A percentile compares a stretch with the other conserved stretches of the same genome.
These are phyloP conservation scores for Bremia lactucae DNA, from an alignment of 352 stramenopile species.

Conservation along the genomic window DNA sequence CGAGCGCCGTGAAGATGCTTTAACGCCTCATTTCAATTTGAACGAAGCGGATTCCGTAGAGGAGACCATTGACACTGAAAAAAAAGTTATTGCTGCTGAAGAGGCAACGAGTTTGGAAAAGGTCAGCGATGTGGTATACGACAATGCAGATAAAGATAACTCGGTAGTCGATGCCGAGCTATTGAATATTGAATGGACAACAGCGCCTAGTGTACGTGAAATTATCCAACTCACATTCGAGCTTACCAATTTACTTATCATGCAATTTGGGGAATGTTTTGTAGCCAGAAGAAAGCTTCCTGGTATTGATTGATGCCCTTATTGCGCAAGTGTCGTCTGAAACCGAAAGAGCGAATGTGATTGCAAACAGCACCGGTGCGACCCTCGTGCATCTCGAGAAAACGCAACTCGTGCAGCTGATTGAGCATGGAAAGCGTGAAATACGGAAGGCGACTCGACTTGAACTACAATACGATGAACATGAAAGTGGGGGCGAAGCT, in stretches of 20 bases:
- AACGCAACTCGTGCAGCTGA: slow-evolving; percentile 47
- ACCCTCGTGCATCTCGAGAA: slow-evolving; percentile 70
- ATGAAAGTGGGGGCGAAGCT: too few relatives aligned
- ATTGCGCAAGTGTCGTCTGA: slow-evolving; percentile 55
- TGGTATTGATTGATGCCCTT: slow-evolving; percentile 40
- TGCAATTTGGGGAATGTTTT: too few relatives aligned
- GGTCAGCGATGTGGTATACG: too few relatives aligned
- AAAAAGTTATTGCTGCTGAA: too few relatives aligned
- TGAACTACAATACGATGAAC: slow-evolving; percentile 15
- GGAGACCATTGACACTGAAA: slow-evolving; percentile 1
- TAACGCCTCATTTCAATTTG: too few relatives aligned
- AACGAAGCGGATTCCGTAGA: too few relatives aligned
- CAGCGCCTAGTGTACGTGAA: slow-evolving; percentile 15
- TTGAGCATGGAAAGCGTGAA: slow-evolving; percentile 46
- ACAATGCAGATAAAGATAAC: neutral
- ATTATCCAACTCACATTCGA: neutral
- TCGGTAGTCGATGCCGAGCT: too few relatives aligned
- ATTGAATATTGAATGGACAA: too few relatives aligned
- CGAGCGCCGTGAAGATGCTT: too few relatives aligned
- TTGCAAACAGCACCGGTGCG: slow-evolving; percentile 61
- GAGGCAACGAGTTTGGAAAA: too few relatives aligned
- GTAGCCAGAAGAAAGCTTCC: slow-evolving; percentile 46
- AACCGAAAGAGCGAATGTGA: slow-evolving; percentile 40
- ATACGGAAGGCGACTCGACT: slow-evolving; percentile 27
- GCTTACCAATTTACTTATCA: too few relatives aligned